phyloP scores from a whole-genome alignment of 495 filamentous ascomycete species.

The Tuber brumale region DNA sequence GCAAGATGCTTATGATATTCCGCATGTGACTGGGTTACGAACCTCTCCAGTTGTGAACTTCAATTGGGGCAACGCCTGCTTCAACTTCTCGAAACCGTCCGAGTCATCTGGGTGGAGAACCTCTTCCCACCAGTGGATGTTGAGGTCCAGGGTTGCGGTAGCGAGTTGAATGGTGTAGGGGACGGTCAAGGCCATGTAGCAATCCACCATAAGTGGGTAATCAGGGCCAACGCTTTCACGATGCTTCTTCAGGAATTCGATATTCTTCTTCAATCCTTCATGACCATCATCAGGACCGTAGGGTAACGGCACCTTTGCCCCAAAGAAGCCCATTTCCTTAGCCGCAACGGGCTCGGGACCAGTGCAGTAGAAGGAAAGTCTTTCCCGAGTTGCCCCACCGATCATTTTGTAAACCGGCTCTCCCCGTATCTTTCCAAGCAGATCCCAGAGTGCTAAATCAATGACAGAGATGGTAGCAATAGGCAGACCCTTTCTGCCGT shows the following conservation, averaged over 20 bases:
- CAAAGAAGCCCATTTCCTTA: conserved; percentile 76
- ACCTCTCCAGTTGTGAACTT: conserved; percentile 87
- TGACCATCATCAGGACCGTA: conserved; percentile 81
- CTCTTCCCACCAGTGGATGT: conserved; percentile 97
- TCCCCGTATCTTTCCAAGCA: conserved; percentile 78
- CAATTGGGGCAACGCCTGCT: conserved; percentile 78
- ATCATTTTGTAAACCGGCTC: conserved; percentile 95
- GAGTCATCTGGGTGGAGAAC: conserved; percentile 83
- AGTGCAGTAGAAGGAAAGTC: conserved; percentile 88
- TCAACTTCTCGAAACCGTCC: conserved; percentile 79
- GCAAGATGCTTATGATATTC: not conserved
- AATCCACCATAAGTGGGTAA: conserved; percentile 90
- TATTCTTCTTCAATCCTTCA: conserved; percentile 74
- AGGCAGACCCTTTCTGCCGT: conserved; percentile 83
- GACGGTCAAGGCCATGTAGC: conserved; percentile 92
- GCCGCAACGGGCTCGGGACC: conserved; percentile 73
- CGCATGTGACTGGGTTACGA: not conserved
- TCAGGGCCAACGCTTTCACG: conserved; percentile 77
- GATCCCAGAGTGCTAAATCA: conserved; percentile 85
- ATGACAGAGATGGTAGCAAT: conserved; percentile 89
- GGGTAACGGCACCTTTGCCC: conserved; percentile 79
- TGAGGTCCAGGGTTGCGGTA: conserved; percentile 67
- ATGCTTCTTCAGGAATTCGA: conserved; percentile 78
- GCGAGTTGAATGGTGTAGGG: conserved; percentile 85
- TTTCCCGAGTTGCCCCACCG: conserved; percentile 71